Conservation (phyloP, 1,284 basidiomycete genomes). For the Gastroboletus turbinatus region DNA sequence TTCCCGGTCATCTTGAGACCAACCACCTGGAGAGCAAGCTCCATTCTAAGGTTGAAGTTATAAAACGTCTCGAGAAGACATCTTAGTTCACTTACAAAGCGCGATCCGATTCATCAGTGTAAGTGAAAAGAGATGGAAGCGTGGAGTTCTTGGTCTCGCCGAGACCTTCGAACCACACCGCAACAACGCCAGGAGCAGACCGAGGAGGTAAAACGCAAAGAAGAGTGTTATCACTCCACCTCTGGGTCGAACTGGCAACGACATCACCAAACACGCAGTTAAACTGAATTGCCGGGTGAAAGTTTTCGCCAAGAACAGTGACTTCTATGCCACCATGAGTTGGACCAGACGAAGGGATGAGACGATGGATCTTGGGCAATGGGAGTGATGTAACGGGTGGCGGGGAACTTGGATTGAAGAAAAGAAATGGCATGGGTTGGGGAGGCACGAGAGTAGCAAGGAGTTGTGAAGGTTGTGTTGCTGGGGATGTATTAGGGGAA, state of each 20-base stretch:
- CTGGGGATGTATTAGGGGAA: constrained; percentile 13
- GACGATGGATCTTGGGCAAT: constrained; percentile 71
- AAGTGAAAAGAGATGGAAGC: constrained; percentile 75
- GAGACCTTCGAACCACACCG: constrained; percentile 82
- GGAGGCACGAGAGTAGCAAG: constrained; percentile 23
- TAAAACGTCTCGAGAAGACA: constrained; percentile 8
- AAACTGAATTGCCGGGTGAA: constrained; percentile 68
- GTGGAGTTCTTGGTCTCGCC: constrained; percentile 56
- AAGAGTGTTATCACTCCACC: constrained; percentile 93
- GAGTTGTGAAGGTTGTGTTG: constrained; percentile 21
- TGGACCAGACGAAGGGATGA: constrained; percentile 91
- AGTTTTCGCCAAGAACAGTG: constrained; percentile 90
- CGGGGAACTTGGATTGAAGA: constrained; percentile 53
- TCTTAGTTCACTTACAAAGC: constrained; percentile 61
- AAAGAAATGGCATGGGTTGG: constrained; percentile 52
- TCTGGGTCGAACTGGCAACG: constrained; percentile 79
- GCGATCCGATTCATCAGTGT: constrained; percentile 87
- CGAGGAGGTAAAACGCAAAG: constrained; percentile 91
- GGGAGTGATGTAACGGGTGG: constrained; percentile 47
- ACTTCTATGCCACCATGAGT: constrained; percentile 94
- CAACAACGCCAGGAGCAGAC: constrained; percentile 82
- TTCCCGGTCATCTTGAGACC: constrained; percentile 96
- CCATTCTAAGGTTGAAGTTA: constrained; percentile 64
- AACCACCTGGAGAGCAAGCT: constrained; percentile 91
- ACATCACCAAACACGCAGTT: constrained; percentile 88